A percentile compares a stretch with the other conserved stretches of the same genome.
Conservation (phyloP, 768 basidiomycete species). For the Russula vinacea region DNA sequence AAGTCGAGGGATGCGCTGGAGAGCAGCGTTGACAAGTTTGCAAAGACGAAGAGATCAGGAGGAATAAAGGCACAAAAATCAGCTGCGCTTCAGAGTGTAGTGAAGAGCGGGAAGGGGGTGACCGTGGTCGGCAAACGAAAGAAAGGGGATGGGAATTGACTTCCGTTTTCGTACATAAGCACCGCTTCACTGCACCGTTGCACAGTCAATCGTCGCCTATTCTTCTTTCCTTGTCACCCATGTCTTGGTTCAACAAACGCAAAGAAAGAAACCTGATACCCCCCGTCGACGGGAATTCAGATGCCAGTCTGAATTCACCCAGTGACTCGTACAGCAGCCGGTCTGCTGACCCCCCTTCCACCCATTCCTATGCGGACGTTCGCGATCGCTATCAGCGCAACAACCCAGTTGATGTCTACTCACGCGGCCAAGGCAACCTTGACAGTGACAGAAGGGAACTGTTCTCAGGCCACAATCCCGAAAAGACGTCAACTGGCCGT, state of each 20-base stretch:
- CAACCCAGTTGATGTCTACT: conserved; percentile 58
- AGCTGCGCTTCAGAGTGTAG: conserved; percentile 72
- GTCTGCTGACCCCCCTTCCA: conserved; percentile 28
- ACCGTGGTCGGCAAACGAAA: conserved; percentile 78
- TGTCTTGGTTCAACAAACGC: conserved; percentile 64
- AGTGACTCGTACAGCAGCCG: conserved; percentile 52
- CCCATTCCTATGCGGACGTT: conserved; percentile 12
- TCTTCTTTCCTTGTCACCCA: conserved; percentile 35
- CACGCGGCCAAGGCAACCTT: conserved; percentile 56
- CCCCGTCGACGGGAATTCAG: conserved; percentile 48
- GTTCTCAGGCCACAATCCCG: conserved; percentile 69
- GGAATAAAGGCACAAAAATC: conserved; percentile 80
- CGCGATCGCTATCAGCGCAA: conserved; percentile 51
- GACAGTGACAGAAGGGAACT: conserved; percentile 69
- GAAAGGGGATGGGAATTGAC: conserved; percentile 32
- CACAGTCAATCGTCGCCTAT: not conserved
- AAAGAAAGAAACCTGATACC: conserved; percentile 67
- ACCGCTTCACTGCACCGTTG: not conserved
- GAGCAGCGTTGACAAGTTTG: conserved; percentile 61
- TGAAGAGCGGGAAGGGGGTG: conserved; percentile 82
- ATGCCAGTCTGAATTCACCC: conserved; percentile 42
- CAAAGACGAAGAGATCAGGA: conserved; percentile 50
- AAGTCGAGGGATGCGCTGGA: conserved; percentile 64
- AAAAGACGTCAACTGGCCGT: conserved; percentile 56
- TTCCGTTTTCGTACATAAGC: conserved; percentile 12